A percentile compares a stretch with the other conserved stretches of the same genome.
Evolutionary conservation across 768 basidiomycete genomes (phyloP).

Genomic region (Gyrodon lividus): DNA sequence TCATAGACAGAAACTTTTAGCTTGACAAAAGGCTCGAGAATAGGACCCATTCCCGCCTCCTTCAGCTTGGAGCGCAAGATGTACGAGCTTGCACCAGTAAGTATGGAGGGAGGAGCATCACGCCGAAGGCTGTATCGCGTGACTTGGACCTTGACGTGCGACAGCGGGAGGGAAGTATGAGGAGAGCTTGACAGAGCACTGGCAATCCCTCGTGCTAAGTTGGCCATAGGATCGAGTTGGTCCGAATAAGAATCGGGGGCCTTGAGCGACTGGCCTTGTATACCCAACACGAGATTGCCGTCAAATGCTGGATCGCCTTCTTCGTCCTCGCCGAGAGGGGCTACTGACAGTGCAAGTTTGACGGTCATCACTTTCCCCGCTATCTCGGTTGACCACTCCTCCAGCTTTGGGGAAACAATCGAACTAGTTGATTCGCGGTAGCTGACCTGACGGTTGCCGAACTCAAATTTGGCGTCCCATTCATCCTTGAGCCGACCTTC

Average conservation of each 20-base stretch:
- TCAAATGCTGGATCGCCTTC: conserved; percentile 70
- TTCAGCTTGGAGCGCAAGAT: conserved; percentile 62
- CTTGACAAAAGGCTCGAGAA: conserved; percentile 77
- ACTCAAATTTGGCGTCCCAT: conserved; percentile 75
- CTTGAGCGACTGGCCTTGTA: conserved; percentile 48
- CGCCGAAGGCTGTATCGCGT: conserved; percentile 41
- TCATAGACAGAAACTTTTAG: conserved; percentile 69
- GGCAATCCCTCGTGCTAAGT: conserved; percentile 66
- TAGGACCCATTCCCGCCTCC: conserved; percentile 63
- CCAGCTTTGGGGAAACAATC: conserved; percentile 28
- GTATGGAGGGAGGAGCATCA: conserved; percentile 46
- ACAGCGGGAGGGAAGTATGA: conserved; percentile 70
- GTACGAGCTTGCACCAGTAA: conserved; percentile 63
- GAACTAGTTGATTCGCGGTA: conserved; percentile 62
- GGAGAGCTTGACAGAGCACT: conserved; percentile 77
- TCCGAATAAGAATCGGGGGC: conserved; percentile 48
- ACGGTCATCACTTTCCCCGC: conserved; percentile 55
- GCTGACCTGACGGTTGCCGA: conserved; percentile 75
- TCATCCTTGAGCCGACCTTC: conserved; percentile 79
- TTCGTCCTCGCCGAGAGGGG: conserved; percentile 54
- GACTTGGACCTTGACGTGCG: conserved; percentile 60
- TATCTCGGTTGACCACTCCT: conserved; percentile 62
- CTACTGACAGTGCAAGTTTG: conserved; percentile 53
- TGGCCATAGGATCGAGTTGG: conserved; percentile 44
- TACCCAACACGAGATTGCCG: conserved; percentile 69